These are phyloP conservation scores for Pterulicium gracile DNA, from an alignment of 1,284 basidiomycete genomes.

Conservation along the genomic window DNA sequence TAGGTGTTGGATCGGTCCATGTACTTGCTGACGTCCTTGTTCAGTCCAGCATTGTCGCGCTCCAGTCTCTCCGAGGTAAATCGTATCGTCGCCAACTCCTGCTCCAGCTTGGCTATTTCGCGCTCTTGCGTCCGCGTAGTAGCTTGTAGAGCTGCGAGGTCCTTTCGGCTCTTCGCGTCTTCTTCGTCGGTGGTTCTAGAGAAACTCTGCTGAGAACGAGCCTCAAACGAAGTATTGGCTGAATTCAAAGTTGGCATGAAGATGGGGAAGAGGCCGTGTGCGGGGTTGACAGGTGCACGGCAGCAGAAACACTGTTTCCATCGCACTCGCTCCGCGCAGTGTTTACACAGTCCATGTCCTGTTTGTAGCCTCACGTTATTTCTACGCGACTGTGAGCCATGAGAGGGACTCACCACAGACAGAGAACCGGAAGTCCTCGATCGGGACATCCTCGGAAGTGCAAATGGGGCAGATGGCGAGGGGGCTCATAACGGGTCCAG, in stretches of 20 bases:
- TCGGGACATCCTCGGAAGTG: no score
- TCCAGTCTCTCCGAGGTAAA: no score
- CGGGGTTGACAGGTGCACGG: not conserved
- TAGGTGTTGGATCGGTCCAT: not conserved
- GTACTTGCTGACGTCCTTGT: not conserved
- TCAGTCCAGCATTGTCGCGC: not conserved
- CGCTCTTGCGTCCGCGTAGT: no score
- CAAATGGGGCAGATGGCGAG: not conserved
- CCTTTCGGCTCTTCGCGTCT: not conserved
- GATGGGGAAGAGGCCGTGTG: not conserved
- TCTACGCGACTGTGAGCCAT: not conserved
- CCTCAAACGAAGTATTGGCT: no score
- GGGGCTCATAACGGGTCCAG: not conserved
- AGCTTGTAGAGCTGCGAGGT: no score
- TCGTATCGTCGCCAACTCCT: no score
- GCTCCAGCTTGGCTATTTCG: no score
- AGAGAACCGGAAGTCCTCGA: conserved; percentile 1
- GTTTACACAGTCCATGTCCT: not conserved
- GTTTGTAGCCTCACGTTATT: not conserved
- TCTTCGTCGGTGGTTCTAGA: no score
- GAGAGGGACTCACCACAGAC: not conserved
- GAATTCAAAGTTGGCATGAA: not conserved
- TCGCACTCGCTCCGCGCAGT: not conserved
- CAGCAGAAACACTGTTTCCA: not conserved
- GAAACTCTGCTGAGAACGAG: no score